Evolutionary conservation across 2,329 filamentous ascomycete genomes (phyloP).

Genomic region (Hymenoscyphus repandus): DNA sequence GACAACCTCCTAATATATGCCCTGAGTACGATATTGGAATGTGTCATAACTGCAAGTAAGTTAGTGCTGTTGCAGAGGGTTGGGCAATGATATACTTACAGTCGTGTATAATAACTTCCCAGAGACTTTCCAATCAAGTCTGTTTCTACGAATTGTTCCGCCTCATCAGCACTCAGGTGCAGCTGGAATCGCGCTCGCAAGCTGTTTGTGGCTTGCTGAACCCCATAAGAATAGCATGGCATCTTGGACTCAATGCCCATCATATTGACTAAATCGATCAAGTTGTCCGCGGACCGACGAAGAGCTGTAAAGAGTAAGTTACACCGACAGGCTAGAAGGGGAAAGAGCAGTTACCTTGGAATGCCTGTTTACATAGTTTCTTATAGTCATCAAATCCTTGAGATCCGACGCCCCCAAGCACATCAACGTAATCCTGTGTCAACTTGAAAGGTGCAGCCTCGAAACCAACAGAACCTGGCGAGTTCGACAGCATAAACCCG

Average conservation of each 20-base stretch:
- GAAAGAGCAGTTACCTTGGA: conserved; percentile 56
- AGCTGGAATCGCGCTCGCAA: conserved; percentile 73
- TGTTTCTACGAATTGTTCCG: conserved; percentile 73
- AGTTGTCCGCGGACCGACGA: conserved; percentile 70
- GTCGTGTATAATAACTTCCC: conserved; percentile 80
- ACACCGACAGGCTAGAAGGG: conserved; percentile 3
- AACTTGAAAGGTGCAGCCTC: conserved; percentile 85
- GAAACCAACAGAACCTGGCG: conserved; percentile 76
- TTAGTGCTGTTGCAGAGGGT: conserved; percentile 4
- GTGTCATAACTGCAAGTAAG: conserved; percentile 61
- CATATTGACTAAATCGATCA: conserved; percentile 77
- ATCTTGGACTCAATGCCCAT: conserved; percentile 81
- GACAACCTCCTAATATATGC: conserved; percentile 60
- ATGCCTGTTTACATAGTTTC: conserved; percentile 73
- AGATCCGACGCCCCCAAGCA: conserved; percentile 68
- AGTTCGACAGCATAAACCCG: conserved; percentile 85
- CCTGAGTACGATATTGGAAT: conserved; percentile 83
- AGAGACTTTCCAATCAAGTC: conserved; percentile 76
- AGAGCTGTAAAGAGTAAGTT: conserved; percentile 46
- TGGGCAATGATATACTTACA: conserved; percentile 48
- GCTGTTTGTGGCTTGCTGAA: conserved; percentile 63
- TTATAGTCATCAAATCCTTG: conserved; percentile 72
- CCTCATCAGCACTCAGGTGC: conserved; percentile 76
- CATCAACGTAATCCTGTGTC: conserved; percentile 80
- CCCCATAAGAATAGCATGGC: conserved; percentile 74